Percentiles rank a stretch among this genome's conserved stretches.
Evolutionary conservation across 129 eudicot species (phyloP).

Genomic region (Escallonia herrerae): DNA sequence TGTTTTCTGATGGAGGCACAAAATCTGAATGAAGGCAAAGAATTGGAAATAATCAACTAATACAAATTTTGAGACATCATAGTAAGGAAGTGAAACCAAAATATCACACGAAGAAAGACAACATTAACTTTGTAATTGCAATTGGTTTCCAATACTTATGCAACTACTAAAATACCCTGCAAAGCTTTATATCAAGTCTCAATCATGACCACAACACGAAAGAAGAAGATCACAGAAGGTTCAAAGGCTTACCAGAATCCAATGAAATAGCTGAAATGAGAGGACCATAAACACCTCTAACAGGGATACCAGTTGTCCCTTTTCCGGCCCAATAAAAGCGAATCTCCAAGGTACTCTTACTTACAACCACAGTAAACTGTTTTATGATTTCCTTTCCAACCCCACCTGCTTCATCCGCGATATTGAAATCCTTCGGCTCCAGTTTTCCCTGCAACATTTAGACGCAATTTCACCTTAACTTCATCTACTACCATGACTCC

Average conservation of each 20-base stretch:
- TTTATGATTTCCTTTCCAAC: conserved; percentile 33
- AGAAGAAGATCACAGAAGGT: conserved; percentile 6
- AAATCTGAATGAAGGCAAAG: conserved; percentile 30
- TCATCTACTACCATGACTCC: not conserved
- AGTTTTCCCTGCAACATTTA: conserved; percentile 35
- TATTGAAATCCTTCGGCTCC: conserved; percentile 63
- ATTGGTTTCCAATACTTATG: too few species aligned
- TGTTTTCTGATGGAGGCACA: conserved; percentile 18
- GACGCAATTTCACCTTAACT: conserved; percentile 1
- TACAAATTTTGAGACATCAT: too few species aligned
- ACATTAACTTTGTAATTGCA: too few species aligned
- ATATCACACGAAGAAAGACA: too few species aligned
- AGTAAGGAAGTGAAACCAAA: too few species aligned
- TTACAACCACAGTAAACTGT: conserved; percentile 27
- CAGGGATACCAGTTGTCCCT: conserved; percentile 58
- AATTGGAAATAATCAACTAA: too few species aligned
- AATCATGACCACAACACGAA: conserved; percentile 2
- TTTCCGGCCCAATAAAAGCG: conserved; percentile 78
- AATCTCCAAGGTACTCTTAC: conserved; percentile 38
- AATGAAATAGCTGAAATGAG: conserved; percentile 78
- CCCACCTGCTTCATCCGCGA: conserved; percentile 62
- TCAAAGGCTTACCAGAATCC: conserved; percentile 41
- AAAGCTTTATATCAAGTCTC: not conserved
- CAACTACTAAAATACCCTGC: too few species aligned
- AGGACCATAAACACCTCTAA: conserved; percentile 71